Base-by-base conservation (phyloP, 768 basidiomycete genomes). In the Rhodotorula kratochvilovae region DNA sequence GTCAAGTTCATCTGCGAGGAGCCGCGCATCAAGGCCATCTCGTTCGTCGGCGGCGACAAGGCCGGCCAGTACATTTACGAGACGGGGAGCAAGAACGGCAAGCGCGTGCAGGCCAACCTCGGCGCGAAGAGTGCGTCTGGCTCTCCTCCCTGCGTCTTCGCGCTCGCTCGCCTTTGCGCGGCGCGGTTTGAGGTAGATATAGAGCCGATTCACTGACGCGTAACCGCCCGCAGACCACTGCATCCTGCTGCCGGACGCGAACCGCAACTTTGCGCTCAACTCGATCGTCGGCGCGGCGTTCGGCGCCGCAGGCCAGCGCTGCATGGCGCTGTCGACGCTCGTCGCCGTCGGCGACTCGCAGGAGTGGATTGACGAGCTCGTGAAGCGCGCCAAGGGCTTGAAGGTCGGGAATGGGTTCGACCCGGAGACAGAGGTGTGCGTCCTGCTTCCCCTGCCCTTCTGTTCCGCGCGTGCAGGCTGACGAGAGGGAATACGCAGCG, bases 1-100 rank as follows among this genome's bases (percentile, higher is more conserved):
- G 95, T 99, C 58, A 95, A 97, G 56, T 74, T 80, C 58, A 92
- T 99, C 62, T 97, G 93, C 79, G 93, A 97, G 79, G 87, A 93
- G 78, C 89, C 92, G 7, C 82, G 84, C 6, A 92, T 99, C 83
- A 92, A 87, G 79, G 95, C 95, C 8, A 93, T 98, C 78, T 92
- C 91, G 73, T 97, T 99, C 78, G 95, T 99, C 15, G 95, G 95
- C 25, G 91, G 92, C 36, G 91, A 99, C 80, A 85, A 85, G 36
- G 95, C 95, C 7, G 95, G 95, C 45, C 89, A 87, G 76, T 92
- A 97, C 76, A 99, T 99, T 70, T 97, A 92, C 77, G 87, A 94
- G 58, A 81, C 92, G 67, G 94, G 90, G 13, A 90, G 89, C 2
- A 84, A 85, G 69, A 88, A 89, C 71, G 92, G 94, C 54, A 97